phyloP scores from a whole-genome alignment of 495 filamentous ascomycete species.

The Annulohypoxylon stygium region DNA sequence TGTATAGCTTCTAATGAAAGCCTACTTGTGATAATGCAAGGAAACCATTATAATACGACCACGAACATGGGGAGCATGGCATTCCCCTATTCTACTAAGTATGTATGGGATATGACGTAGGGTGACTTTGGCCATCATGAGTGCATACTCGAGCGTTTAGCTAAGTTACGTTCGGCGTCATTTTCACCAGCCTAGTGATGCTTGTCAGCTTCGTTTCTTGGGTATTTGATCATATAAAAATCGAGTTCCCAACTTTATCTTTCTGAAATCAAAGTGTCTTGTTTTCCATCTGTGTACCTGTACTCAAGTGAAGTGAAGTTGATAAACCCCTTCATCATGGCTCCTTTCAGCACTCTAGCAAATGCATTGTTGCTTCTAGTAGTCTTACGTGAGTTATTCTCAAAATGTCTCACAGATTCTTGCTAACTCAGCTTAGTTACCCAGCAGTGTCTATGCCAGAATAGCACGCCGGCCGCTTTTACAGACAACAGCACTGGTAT shows the following conservation, averaged over 20 bases:
- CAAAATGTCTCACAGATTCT: neutral
- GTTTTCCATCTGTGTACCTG: constrained; percentile 3
- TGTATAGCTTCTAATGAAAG: neutral
- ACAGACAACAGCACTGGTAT: constrained; percentile 51
- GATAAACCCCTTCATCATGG: constrained; percentile 31
- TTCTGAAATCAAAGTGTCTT: constrained; percentile 12
- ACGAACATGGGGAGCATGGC: neutral
- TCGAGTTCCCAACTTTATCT: neutral
- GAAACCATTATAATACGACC: constrained; percentile 12
- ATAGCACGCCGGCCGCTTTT: constrained; percentile 42
- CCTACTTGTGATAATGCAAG: constrained; percentile 4
- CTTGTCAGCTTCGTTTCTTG: constrained; percentile 26
- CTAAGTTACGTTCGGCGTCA: constrained; percentile 32
- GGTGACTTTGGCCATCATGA: neutral
- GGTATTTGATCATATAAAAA: constrained; percentile 23
- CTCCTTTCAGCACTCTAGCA: constrained; percentile 30
- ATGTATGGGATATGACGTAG: neutral
- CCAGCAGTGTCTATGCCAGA: constrained; percentile 46
- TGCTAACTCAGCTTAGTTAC: constrained; percentile 42
- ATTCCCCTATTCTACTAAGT: constrained; percentile 26
- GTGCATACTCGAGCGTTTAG: constrained; percentile 9
- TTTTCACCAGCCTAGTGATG: constrained; percentile 24
- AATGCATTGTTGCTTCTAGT: constrained; percentile 42
- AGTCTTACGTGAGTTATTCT: constrained; percentile 36
- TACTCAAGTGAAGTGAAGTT: neutral